Conservation (phyloP, 2,329 filamentous ascomycete species). For the Orbilia javanica region DNA sequence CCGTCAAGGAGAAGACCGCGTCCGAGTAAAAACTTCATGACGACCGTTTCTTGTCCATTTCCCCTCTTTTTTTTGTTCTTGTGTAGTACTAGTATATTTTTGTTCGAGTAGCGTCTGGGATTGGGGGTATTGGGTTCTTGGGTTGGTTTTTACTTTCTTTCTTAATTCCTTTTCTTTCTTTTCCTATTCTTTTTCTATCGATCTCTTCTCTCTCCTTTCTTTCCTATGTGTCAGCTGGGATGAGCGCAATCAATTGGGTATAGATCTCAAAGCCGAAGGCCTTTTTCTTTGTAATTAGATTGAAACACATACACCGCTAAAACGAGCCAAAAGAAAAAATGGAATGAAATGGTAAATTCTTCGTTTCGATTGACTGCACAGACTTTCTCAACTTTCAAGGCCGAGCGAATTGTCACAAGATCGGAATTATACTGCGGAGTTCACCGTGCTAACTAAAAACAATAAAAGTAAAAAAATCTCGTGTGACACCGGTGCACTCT, state of each 20-base stretch:
- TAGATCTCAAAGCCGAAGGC: constrained; percentile 1
- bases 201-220: constrained; percentile 14
- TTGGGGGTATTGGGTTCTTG: constrained; percentile 15
- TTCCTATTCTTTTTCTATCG: background rate
- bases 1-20: constrained; percentile 27
- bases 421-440: background rate
- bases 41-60: background rate
- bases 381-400: background rate
- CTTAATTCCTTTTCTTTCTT: background rate
- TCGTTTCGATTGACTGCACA: background rate
- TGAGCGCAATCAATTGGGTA: constrained; percentile 25
- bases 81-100: background rate
- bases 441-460: background rate
- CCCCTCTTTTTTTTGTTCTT: background rate
- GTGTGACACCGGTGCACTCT: constrained; percentile 16
- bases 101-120: constrained; percentile 6
- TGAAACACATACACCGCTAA: background rate
- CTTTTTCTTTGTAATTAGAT: constrained; percentile 25
- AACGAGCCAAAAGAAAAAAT: background rate
- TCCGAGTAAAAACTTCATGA: constrained; percentile 10
- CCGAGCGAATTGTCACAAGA: background rate
- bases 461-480: constrained; percentile 23
- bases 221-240: constrained; percentile 17
- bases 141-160: background rate
- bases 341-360: background rate